Evolutionary conservation across 768 basidiomycete genomes (phyloP), one percentile per base, ranked within the genome.

Genomic region (Boletus fagicola): DNA sequence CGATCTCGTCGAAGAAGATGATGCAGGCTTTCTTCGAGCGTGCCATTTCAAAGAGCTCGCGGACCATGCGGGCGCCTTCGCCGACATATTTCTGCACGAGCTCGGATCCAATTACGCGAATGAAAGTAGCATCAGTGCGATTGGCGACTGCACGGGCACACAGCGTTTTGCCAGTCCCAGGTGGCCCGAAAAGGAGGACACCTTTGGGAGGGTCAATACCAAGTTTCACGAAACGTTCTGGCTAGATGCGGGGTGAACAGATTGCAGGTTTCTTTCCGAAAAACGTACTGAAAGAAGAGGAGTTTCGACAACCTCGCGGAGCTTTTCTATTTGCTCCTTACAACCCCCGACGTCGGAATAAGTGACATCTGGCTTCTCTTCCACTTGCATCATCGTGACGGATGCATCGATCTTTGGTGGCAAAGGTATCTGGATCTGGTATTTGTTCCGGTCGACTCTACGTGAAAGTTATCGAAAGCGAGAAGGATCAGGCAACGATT

Each of bases 51-150:
- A 99, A 99, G 56, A 98, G 78, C 70, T 98, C 97, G 48, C 97
- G 87, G 18, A 99, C 95, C 97, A 98, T 98, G 57, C 97, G 82
- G 8, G 97, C 97, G 58, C 97, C 97, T 74, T 99, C 97, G 47
- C 97, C 97, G 49, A 99, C 97, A 71, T 99, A 99, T 73, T 99
- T 99, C 75, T 99, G 97, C n/a, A 99, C 97, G 16, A 99, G 81
- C 73, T 99, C 97, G 13, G 96, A 98, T 15, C 97, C 97, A 68
- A 98, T 98, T 53, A 99, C 97, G 65, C 97, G 91, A 70, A 99
- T 99, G 71, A 99, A 99, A 0, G 97, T 98, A 22, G 95, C 96
- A 73, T 98, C 97, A 51, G 97, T 98, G 51, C 97, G 85, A 72
- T 98, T 99, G 33, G 97, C 97, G 1, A 99, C 97, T 13, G 97